Base-by-base conservation (phyloP, 169 alveolate genomes). In the Plasmodium vinckei region DNA sequence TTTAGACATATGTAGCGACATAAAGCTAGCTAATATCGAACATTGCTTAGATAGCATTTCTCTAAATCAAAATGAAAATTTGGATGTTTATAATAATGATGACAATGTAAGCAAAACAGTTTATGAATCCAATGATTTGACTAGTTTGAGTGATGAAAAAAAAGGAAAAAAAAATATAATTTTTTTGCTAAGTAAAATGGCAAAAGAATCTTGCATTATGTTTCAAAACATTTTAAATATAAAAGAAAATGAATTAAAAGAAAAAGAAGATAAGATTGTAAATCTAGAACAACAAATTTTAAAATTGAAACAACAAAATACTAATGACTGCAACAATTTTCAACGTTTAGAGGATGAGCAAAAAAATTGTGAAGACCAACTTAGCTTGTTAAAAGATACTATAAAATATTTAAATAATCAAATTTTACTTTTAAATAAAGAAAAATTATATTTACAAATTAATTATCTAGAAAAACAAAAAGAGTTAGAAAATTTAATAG, bases 121-220 rank as follows among this genome's bases (percentile, higher is more conserved):
- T 27, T 27, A 33, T 33, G 42, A 27, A 27, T 3, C 39, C 0
- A 27, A 4, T 33, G 42, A 33, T 33, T 33, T 33, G 42, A 5
- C 0, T 1, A 33, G 7, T 5, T 33, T 33, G 42, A 33, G 5
- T 33, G 7, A 33, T 3, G 5, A 33, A 33, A 33, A 33, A 33
- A 4, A 33, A 33, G 12, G 17, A n/a, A 2, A 25, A 21, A 4
- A 54, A 47, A 46, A 63, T 23, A 61, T 60, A 56, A 27, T 47
- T 9, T 13, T 19, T 0, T 1, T 19, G 9, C 17, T 75, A 23
- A 75, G 65, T 13, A 21, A 12, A 1, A 75, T 75, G 73, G 88
- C 88, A 13, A 65, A 49, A 51, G 88, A 75, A 42, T 75, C 88
- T 2, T 75, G 88, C 19, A 9, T 19, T 13, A 75, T 75, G 53